Base-by-base conservation (phyloP, 768 basidiomycete genomes). In the Inosperma sp. region DNA sequence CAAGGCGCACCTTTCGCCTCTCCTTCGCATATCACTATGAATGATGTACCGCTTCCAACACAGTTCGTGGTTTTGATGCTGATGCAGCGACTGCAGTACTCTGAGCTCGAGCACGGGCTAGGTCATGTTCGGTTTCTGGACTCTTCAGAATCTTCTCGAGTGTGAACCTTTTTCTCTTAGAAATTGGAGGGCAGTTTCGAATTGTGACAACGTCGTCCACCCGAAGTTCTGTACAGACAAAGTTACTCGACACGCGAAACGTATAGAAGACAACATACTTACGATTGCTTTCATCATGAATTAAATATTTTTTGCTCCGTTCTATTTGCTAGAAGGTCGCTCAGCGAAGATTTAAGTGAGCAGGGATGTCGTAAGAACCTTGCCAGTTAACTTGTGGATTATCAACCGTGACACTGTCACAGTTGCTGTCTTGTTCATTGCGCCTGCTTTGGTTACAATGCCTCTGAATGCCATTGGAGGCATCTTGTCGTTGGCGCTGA, bases 361-460 rank as follows among this genome's bases (percentile, higher is more conserved):
- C 17, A 7, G 26, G 12, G 27, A 34, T 31, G 25, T 8, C 39
- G 37, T 23, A 41, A 26, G 5, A 35, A 37, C 89, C 76, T 92
- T 92, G 58, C 84, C 82, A 4, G 88, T 91, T 40, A 79, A 61
- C 53, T 79, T 78, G 61, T 92, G 88, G n/a, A 80, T 67, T 31
- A 86, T 74, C 72, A 76, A 81, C 50, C 89, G 79, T 19, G 84
- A 82, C 7, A 92, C 88, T 1, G 86, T 83, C 41, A 92, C 88
- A 0, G 90, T 92, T 12, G 78, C 89, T 0, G 89, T 92, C 64
- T 90, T 91, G 48, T 82, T 74, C 88, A 92, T 92, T 57, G 75
- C 80, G 7, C 90, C 88, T 17, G 79, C 84, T 66, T 88, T 91
- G 26, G 87, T 85, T 16, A 92, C 90, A 31, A 82, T 59, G 14